phyloP scores from a whole-genome alignment of 345 rosid species.

The Populus nigra region DNA sequence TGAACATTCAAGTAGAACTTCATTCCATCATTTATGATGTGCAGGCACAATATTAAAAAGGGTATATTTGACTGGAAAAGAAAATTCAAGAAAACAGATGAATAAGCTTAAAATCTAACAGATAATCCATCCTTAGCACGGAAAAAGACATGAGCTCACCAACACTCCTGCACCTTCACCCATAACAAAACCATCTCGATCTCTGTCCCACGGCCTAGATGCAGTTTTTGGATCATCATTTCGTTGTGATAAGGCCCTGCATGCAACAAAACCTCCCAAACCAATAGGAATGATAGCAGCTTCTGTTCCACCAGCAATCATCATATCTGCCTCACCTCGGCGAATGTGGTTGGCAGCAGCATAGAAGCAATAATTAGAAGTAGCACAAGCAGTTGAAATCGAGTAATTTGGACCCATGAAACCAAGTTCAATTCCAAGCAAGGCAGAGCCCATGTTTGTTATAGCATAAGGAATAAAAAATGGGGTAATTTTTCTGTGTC shows the following conservation, averaged over 20 bases:
- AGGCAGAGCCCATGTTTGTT: slow-evolving; percentile 95
- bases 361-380: slow-evolving; percentile 94
- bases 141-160: slow-evolving; percentile 50
- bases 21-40: slow-evolving; percentile 1
- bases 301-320: slow-evolving; percentile 99
- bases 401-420: slow-evolving; percentile 99
- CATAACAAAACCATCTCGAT: slow-evolving; percentile 94
- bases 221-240: slow-evolving; percentile 98
- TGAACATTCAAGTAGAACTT: neutral
- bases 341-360: slow-evolving; percentile 99
- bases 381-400: slow-evolving; percentile 95
- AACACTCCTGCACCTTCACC: slow-evolving; percentile 97
- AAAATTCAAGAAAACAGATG: neutral
- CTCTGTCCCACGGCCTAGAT: slow-evolving; percentile 98
- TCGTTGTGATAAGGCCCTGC: slow-evolving; percentile 95
- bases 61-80: neutral
- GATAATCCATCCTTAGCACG: neutral
- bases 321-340: slow-evolving; percentile 98
- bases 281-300: slow-evolving; percentile 97
- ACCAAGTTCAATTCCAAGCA: slow-evolving; percentile 90
- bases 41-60: slow-evolving; percentile 1
- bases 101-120: neutral
- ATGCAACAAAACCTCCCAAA: slow-evolving; percentile 95
- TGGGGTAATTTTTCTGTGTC: slow-evolving; percentile 82
- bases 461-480: slow-evolving; percentile 90